Percentiles rank a stretch among this genome's conserved stretches.
phyloP scores from a whole-genome alignment of 2,329 filamentous ascomycete species.

The Chlorencoelia australis region DNA sequence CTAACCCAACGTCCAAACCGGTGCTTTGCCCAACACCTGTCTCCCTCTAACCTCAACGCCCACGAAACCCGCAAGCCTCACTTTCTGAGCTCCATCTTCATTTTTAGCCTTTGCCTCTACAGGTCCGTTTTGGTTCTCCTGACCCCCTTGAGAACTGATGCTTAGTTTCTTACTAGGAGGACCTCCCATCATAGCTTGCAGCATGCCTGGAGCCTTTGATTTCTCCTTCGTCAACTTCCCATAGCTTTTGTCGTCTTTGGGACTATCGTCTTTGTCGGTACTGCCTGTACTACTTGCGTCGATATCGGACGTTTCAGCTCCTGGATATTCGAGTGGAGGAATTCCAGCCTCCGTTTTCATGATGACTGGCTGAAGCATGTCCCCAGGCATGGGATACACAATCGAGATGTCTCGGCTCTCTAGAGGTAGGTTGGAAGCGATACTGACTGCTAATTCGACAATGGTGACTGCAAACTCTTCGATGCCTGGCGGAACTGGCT shows the following conservation, averaged over 20 bases:
- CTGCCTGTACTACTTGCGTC: conserved; percentile 24
- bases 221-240: conserved; percentile 24
- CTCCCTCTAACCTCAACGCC: conserved; percentile 64
- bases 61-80: conserved; percentile 68
- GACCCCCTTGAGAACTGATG: conserved; percentile 10
- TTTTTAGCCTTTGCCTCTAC: conserved; percentile 18
- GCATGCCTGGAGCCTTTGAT: conserved; percentile 27
- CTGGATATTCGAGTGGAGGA: conserved; percentile 44
- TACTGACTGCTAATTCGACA: conserved; percentile 77
- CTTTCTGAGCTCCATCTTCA: conserved; percentile 34
- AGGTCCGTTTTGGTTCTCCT: conserved; percentile 9
- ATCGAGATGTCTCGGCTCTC: conserved; percentile 88
- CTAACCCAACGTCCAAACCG: conserved; percentile 52
- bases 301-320: conserved; percentile 18
- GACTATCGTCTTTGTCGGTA: conserved; percentile 24
- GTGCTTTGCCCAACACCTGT: conserved; percentile 66
- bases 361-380: conserved; percentile 55
- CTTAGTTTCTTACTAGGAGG: conserved; percentile 23
- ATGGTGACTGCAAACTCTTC: conserved; percentile 87
- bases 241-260: conserved; percentile 21
- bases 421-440: conserved; percentile 75
- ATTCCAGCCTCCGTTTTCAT: conserved; percentile 76
- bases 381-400: conserved; percentile 72
- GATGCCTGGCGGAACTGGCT: conserved; percentile 71
- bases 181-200: conserved; percentile 26